These are phyloP conservation scores for Salvia hispanica DNA, from an alignment of 257 asterid genomes.

Conservation along the genomic window DNA sequence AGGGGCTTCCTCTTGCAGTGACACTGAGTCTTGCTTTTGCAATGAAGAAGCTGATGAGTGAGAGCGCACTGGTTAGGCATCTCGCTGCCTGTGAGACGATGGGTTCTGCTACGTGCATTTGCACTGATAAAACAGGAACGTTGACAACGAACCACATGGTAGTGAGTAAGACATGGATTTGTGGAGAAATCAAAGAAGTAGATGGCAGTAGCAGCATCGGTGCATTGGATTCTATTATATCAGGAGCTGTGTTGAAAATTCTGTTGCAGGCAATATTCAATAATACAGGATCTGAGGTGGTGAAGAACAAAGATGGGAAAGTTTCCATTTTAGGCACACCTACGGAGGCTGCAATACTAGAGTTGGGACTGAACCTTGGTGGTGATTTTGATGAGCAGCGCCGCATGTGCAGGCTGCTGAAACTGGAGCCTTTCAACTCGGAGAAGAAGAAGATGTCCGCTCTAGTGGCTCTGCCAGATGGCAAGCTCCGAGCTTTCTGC, in stretches of 20 bases:
- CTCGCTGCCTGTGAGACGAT: constrained; percentile 96
- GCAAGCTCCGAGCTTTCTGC: constrained; percentile 71
- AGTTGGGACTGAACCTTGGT: constrained; percentile 73
- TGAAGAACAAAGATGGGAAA: constrained; percentile 67
- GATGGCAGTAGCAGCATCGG: constrained; percentile 35
- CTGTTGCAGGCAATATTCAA: constrained; percentile 76
- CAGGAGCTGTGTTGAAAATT: constrained; percentile 45
- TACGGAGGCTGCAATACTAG: constrained; percentile 84
- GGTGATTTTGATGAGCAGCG: constrained; percentile 79
- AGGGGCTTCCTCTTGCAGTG: constrained; percentile 93
- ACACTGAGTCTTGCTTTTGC: constrained; percentile 94
- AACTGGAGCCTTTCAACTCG: constrained; percentile 91
- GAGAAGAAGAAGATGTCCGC: constrained; percentile 91
- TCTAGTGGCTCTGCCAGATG: constrained; percentile 68
- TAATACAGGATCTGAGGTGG: constrained; percentile 81
- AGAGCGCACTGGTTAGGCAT: constrained; percentile 81
- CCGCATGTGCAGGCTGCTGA: constrained; percentile 50
- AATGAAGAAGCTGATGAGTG: constrained; percentile 77
- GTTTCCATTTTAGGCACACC: constrained; percentile 76
- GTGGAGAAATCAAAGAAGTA: constrained; percentile 50
- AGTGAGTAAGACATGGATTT: constrained; percentile 68
- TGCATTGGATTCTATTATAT: constrained; percentile 41
- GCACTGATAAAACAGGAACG: constrained; percentile 96
- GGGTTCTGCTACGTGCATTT: constrained; percentile 94
- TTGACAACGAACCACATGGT: constrained; percentile 91